A percentile compares a stretch with the other conserved stretches of the same genome.
These are phyloP conservation scores for Sporisorium scitamineum DNA, from an alignment of 1,284 basidiomycete species.

Conservation along the genomic window DNA sequence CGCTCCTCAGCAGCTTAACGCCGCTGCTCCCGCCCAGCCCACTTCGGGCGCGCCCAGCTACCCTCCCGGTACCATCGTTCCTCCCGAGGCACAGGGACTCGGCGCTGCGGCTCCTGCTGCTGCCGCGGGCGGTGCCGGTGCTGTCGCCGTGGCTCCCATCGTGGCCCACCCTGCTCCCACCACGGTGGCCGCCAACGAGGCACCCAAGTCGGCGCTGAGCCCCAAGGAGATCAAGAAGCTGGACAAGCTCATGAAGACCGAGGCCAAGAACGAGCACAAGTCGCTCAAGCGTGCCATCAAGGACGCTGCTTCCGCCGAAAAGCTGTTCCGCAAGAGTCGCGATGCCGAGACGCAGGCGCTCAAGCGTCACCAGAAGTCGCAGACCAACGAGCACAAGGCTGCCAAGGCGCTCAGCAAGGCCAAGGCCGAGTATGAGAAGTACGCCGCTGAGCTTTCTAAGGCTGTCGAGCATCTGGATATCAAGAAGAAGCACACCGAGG, in stretches of 20 bases:
- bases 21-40: conserved; percentile 18
- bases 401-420: conserved; percentile 57
- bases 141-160: conserved; percentile 10
- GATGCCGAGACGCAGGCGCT: conserved; percentile 58
- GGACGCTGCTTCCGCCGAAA: conserved; percentile 55
- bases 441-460: conserved; percentile 53
- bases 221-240: conserved; percentile 62
- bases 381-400: conserved; percentile 60
- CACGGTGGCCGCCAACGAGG: conserved; percentile 20
- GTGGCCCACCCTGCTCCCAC: conserved; percentile 30
- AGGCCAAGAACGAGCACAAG: conserved; percentile 63
- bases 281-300: conserved; percentile 60
- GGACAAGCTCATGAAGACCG: conserved; percentile 62
- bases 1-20: conserved; percentile 17
- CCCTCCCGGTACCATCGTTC: conserved; percentile 12
- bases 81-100: conserved; percentile 4
- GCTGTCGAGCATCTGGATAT: conserved; percentile 62
- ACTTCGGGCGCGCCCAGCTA: conserved; percentile 7
- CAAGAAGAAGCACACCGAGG: conserved; percentile 61
- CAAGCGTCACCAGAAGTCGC: conserved; percentile 60
- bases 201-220: conserved; percentile 40
- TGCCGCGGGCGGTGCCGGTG: conserved; percentile 13
- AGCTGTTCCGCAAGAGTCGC: conserved; percentile 59
- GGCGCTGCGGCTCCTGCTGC: conserved; percentile 16
- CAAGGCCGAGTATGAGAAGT: conserved; percentile 58